Percentiles rank a stretch among this genome's conserved stretches.
Evolutionary conservation across 2,329 filamentous ascomycete species (phyloP).

Genomic region (Fonsecaea nubica): DNA sequence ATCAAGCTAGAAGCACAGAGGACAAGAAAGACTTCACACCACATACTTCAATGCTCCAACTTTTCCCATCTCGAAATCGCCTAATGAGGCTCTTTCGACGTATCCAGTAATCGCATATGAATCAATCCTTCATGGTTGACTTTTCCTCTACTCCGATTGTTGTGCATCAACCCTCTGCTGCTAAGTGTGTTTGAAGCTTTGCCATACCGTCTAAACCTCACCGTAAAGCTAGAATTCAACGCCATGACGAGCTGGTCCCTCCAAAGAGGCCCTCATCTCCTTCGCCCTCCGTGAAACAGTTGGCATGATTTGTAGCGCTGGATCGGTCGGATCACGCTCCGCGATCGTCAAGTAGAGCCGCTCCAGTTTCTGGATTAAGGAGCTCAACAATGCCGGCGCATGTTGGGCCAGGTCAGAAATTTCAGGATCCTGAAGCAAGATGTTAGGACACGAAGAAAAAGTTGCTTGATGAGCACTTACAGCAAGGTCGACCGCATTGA

Average conservation of each 20-base stretch:
- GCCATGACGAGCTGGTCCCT: slow-evolving; percentile 8
- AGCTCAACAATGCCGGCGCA: slow-evolving; percentile 37
- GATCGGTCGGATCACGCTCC: slow-evolving; percentile 58
- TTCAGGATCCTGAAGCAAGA: slow-evolving; percentile 36
- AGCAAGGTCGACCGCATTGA: slow-evolving; percentile 60
- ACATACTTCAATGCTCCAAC: neutral
- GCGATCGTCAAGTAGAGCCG: slow-evolving; percentile 58
- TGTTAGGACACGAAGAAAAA: slow-evolving; percentile 22
- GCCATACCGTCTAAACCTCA: neutral
- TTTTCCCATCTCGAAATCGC: neutral
- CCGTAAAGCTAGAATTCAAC: neutral
- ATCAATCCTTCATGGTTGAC: neutral
- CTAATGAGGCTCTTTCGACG: neutral
- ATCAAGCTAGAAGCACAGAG: neutral
- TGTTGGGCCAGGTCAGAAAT: slow-evolving; percentile 39
- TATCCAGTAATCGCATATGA: neutral
- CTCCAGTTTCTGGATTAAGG: slow-evolving; percentile 63
- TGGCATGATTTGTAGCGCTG: slow-evolving; percentile 60
- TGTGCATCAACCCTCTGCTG: neutral
- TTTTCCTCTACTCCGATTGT: neutral
- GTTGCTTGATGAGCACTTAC: slow-evolving; percentile 48
- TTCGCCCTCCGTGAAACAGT: slow-evolving; percentile 53
- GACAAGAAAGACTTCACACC: neutral
- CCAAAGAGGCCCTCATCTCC: slow-evolving; percentile 39
- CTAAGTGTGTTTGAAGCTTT: neutral